Base-by-base conservation (phyloP, 352 stramenopile genomes). In the Pythium scleroteichum region DNA sequence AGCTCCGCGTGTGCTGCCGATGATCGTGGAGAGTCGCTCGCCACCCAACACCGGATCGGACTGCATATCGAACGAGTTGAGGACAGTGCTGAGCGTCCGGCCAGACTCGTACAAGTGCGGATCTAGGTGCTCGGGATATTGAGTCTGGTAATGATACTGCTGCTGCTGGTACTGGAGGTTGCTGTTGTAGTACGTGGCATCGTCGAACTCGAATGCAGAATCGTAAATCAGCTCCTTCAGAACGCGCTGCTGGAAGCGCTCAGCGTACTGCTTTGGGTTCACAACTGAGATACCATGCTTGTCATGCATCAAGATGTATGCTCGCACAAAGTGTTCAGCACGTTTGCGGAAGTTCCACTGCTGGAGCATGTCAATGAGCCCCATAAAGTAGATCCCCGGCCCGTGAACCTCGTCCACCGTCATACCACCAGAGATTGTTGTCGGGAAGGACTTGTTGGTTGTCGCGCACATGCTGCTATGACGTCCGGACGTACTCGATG, bases 321-420 rank as follows among this genome's bases (percentile, higher is more conserved):
- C 80, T 27, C 82, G 80, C 16, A 92, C 53, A 59, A 92, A 90
- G 50, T 92, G 79, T 69, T 98, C 94, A 9, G 95, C 59, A 23
- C 89, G 78, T 59, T 98, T 98, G 26, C 91, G 76, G 0, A 94
- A 76, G 58, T 97, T 98, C 85, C 95, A 98, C 62, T 97, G 90
- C 66, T 98, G 92, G 13, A 98, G 76, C 61, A 98, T 97, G 62
- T 98, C 94, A 69, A 98, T 98, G 24, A 98, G 79, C 1, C 94
- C 94, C 72, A 98, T 93, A 69, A 94, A 98, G 70, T 97, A 98
- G 19, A 98, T 79, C 13, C 95, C 95, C 16, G 90, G 90, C 12
- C 93, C 89, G 52, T 94, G 89, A 39, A 97, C 90, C 62, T 95
- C 73, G 38, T 93, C 82, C 32, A 88, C 75, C 68, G 76, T 80